Evolutionary conservation across 441 rosid genomes (phyloP).

Genomic region (Adansonia rubrostipa): DNA sequence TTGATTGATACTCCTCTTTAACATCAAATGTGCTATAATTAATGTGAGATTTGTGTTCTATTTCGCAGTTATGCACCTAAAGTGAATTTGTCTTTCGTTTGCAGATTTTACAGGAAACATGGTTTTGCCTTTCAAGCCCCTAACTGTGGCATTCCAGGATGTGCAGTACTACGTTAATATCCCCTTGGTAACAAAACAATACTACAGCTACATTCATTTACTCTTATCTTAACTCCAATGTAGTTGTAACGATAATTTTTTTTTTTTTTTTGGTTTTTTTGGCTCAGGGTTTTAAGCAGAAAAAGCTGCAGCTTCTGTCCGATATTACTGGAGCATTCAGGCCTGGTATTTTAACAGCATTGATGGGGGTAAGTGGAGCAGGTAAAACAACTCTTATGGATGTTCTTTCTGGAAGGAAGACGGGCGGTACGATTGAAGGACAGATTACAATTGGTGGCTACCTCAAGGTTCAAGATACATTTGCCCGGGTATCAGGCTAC

Average conservation of each 20-base stretch:
- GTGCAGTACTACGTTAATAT: constrained; percentile 62
- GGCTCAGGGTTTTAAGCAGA: constrained; percentile 45
- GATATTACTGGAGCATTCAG: constrained; percentile 59
- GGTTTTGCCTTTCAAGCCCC: constrained; percentile 68
- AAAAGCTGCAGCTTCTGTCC: constrained; percentile 56
- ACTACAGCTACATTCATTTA: not conserved
- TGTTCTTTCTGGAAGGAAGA: constrained; percentile 74
- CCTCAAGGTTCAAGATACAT: constrained; percentile 59
- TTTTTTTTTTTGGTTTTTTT: not conserved
- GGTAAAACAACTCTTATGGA: constrained; percentile 81
- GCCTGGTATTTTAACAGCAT: constrained; percentile 71
- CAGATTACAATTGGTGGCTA: constrained; percentile 62
- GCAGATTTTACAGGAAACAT: constrained; percentile 46
- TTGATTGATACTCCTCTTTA: not conserved
- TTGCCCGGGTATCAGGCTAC: constrained; percentile 68
- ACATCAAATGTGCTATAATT: constrained; percentile 4
- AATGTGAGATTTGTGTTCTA: not conserved
- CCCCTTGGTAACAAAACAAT: constrained; percentile 53
- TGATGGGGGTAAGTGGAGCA: constrained; percentile 83
- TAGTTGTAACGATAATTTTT: not conserved
- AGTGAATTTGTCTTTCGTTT: not conserved
- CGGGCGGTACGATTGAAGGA: constrained; percentile 61
- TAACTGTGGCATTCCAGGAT: constrained; percentile 59
- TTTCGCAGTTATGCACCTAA: not conserved
- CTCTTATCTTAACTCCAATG: not conserved